Conservation (phyloP, 129 eudicot species). For the Logfia minima region DNA sequence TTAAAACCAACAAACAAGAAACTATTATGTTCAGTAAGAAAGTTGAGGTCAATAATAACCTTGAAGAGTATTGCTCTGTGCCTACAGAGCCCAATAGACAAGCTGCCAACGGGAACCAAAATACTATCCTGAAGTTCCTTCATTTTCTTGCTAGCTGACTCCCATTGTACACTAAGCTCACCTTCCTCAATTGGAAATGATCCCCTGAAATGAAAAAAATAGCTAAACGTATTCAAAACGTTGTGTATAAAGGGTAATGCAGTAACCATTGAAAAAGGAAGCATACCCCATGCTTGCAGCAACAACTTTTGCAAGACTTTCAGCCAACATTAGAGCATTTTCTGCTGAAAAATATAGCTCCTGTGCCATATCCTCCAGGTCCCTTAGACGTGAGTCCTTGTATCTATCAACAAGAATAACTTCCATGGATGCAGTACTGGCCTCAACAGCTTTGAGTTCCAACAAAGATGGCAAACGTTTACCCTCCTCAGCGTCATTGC, state of each 20-base stretch:
- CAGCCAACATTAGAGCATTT: constrained; percentile 45
- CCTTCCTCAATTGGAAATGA: constrained; percentile 77
- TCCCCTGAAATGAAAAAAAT: constrained; percentile 40
- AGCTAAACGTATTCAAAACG: background rate
- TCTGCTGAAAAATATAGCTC: constrained; percentile 56
- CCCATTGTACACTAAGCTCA: constrained; percentile 64
- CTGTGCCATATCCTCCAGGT: constrained; percentile 64
- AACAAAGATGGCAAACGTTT: constrained; percentile 50
- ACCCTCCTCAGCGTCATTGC: constrained; percentile 59
- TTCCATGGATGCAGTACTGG: constrained; percentile 59
- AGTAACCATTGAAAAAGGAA: constrained; percentile 9
- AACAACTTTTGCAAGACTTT: constrained; percentile 71
- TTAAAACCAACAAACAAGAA: background rate
- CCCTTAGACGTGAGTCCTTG: constrained; percentile 60
- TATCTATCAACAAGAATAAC: constrained; percentile 67
- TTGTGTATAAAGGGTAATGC: background rate
- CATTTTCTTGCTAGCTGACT: constrained; percentile 50
- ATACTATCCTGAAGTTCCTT: constrained; percentile 60
- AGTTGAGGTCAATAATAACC: constrained; percentile 38
- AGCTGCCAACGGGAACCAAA: constrained; percentile 65
- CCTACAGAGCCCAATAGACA: constrained; percentile 77
- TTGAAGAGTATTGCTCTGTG: constrained; percentile 86
- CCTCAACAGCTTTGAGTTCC: constrained; percentile 50
- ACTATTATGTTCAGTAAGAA: background rate
- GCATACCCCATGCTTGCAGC: constrained; percentile 73